phyloP scores from a whole-genome alignment of 306 rosid species.

The Quercus ilex region DNA sequence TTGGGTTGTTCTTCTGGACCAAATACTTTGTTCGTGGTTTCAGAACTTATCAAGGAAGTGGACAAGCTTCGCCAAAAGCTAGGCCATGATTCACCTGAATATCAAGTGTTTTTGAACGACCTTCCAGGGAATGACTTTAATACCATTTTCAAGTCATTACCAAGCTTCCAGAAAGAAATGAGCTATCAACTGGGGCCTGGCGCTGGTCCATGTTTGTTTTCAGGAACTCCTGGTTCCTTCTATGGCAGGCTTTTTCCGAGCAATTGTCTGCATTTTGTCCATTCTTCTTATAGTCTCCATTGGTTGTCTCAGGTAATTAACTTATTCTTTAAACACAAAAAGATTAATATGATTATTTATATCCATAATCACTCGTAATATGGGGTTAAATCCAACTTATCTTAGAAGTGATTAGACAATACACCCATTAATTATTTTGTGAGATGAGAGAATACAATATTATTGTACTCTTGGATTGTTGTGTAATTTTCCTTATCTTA shows the following conservation, averaged over 20 bases:
- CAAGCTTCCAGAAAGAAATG: constrained; percentile 27
- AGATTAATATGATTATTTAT: too few relatives aligned
- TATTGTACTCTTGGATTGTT: too few relatives aligned
- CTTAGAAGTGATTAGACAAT: too few relatives aligned
- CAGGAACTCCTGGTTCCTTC: constrained; percentile 57
- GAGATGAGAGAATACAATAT: too few relatives aligned
- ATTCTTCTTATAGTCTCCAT: constrained; percentile 46
- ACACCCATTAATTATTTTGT: too few relatives aligned
- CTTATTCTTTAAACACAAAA: too few relatives aligned
- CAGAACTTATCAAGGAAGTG: constrained; percentile 29
- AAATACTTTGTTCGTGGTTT: constrained; percentile 37
- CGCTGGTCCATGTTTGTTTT: constrained; percentile 33
- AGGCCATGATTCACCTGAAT: constrained; percentile 30
- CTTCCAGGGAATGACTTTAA: constrained; percentile 58
- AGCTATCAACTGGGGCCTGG: constrained; percentile 13
- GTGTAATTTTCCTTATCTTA: too few relatives aligned
- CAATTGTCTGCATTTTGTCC: constrained; percentile 42
- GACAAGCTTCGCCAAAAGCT: constrained; percentile 28
- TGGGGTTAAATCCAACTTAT: too few relatives aligned
- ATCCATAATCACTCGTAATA: too few relatives aligned
- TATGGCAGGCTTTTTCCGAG: constrained; percentile 48
- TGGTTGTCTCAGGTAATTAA: constrained; percentile 51
- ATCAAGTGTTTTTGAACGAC: constrained; percentile 39
- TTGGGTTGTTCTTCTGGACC: constrained; percentile 63
- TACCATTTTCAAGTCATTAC: constrained; percentile 35